phyloP scores from a whole-genome alignment of 2,329 filamentous ascomycete genomes.

The Colletotrichum endophyticum region DNA sequence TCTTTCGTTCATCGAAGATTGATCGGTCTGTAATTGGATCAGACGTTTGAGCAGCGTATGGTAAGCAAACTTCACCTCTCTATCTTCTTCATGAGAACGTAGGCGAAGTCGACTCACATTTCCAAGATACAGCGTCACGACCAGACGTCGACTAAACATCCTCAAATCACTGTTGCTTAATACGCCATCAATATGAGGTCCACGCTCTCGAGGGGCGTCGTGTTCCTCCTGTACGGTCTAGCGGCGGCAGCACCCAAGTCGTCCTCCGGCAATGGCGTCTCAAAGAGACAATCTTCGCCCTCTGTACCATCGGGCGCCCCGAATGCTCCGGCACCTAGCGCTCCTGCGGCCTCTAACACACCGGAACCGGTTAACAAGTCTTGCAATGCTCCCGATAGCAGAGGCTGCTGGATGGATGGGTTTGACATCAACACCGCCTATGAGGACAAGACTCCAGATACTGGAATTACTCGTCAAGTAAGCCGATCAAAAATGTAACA shows the following conservation, averaged over 20 bases:
- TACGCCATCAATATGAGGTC: conserved; percentile 1
- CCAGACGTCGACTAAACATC: background rate
- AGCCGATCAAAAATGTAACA: background rate
- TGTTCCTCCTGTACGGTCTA: conserved; percentile 7
- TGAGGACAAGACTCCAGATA: conserved; percentile 35
- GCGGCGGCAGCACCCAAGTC: background rate
- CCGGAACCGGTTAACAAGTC: background rate
- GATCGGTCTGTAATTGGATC: background rate
- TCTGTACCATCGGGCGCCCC: background rate
- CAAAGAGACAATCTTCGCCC: background rate
- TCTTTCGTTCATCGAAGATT: background rate
- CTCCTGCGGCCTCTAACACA: background rate
- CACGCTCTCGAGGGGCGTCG: background rate
- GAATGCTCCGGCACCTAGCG: background rate
- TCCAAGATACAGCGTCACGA: background rate
- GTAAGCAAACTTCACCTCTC: background rate
- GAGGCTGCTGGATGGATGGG: conserved; percentile 26
- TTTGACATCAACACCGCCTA: conserved; percentile 34
- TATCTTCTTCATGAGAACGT: background rate
- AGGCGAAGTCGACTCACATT: background rate
- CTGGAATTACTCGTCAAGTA: conserved; percentile 21
- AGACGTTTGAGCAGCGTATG: background rate
- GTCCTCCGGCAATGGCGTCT: background rate
- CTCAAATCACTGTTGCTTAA: background rate
- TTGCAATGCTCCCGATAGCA: conserved; percentile 27